Conservation (phyloP, 257 asterid genomes). For the Galeopsis tetrahit region DNA sequence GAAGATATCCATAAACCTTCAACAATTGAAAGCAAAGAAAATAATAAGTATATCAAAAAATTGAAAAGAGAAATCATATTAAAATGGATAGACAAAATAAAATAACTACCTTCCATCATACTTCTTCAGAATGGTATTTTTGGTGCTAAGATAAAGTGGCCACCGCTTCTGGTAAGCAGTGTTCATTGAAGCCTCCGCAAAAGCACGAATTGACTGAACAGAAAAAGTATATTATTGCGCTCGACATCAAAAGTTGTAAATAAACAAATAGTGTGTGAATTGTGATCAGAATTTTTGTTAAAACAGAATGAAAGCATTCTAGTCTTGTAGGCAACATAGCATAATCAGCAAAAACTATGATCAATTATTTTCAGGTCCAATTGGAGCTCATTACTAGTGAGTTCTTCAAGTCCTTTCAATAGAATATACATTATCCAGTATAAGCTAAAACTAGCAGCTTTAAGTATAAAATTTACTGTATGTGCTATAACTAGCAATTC, state of each 20-base stretch:
- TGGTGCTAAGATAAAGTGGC: conserved; percentile 99
- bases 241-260: conserved; percentile 14
- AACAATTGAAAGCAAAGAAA: conserved; percentile 27
- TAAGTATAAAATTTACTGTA: neutral
- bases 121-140: conserved; percentile 92
- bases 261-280: neutral
- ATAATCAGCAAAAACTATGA: neutral
- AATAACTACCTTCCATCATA: conserved; percentile 88
- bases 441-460: conserved; percentile 1
- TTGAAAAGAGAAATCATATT: conserved; percentile 6
- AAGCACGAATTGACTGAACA: conserved; percentile 76
- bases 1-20: conserved; percentile 92
- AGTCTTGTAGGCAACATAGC: neutral
- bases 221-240: conserved; percentile 29
- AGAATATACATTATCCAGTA: neutral
- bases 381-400: neutral
- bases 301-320: conserved; percentile 3
- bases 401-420: neutral
- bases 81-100: neutral
- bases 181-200: conserved; percentile 97
- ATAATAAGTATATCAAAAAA: conserved; percentile 1
- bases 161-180: conserved; percentile 89
- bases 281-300: neutral
- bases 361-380: conserved; percentile 6
- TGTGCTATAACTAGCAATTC: neutral